Base-by-base conservation (phyloP, 768 basidiomycete species). In the Galerina marginata region DNA sequence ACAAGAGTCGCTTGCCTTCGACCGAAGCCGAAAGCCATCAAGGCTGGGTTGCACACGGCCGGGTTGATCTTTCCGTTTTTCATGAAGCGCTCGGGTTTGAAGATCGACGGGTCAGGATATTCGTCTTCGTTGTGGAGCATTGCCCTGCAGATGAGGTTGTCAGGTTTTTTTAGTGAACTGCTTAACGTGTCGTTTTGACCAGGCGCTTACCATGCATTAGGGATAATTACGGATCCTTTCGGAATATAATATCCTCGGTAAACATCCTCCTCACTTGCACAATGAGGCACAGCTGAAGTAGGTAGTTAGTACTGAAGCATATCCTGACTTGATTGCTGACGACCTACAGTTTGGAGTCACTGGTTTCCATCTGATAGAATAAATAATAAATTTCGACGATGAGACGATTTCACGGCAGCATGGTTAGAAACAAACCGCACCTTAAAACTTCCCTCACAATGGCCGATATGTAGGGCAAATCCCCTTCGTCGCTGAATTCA, bases 71-170 rank as follows among this genome's bases (percentile, higher is more conserved):
- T 71, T 1, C 72, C 62, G 51, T 76, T 65, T 16, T 66, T 59
- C 11, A 77, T 62, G 58, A 76, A 81, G 9, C 79, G 76, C 23
- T 81, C 79, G 2, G 80, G 80, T 26, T 73, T 75, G 65, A 82
- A 81, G 1, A 47, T 63, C 43, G 71, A 71, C 12, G 81, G 78
- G 46, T 81, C 77, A 1, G 76, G 75, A 61, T 78, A 81, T 37
- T 67, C 67, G 6, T 62, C 54, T 49, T 77, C 74, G 37, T 84
- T 71, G 50, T 75, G 78, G 2, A 77, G 72, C 48, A 83, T 78
- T 0, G 76, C 76, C 81, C 81, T 81, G 37, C 29, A 23, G 29
- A 14, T n/a, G 47, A 37, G 6, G 47, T 15, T 54, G n/a, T 14
- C 25, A 33, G 38, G 2, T 10, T 40, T 33, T 39, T 46, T 56